These are phyloP conservation scores for Alternaria rosae DNA, from an alignment of 2,329 filamentous ascomycete genomes.

Conservation along the genomic window DNA sequence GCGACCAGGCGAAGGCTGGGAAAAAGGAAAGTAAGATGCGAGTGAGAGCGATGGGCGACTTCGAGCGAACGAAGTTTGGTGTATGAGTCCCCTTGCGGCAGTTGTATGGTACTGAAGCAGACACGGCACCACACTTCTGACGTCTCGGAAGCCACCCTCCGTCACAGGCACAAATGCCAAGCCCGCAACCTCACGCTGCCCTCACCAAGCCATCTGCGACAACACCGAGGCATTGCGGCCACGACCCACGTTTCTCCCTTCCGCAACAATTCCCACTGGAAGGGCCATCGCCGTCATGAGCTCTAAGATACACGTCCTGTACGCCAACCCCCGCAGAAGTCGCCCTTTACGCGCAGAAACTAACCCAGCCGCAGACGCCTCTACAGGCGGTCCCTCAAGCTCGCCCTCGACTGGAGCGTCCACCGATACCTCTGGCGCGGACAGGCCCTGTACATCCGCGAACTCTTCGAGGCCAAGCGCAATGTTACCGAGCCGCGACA, in stretches of 20 bases:
- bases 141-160: constrained; percentile 37
- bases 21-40: constrained; percentile 17
- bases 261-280: constrained; percentile 21
- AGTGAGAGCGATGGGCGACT: constrained; percentile 15
- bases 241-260: constrained; percentile 18
- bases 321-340: constrained; percentile 22
- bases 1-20: constrained; percentile 8
- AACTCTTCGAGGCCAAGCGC: constrained; percentile 92
- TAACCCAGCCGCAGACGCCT: constrained; percentile 64
- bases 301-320: constrained; percentile 50
- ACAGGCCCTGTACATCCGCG: constrained; percentile 94
- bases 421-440: constrained; percentile 93
- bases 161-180: constrained; percentile 35
- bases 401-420: constrained; percentile 93
- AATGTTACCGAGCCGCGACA: constrained; percentile 83
- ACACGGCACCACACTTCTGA: constrained; percentile 32
- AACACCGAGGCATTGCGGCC: constrained; percentile 42
- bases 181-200: constrained; percentile 33
- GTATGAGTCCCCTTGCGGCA: constrained; percentile 31
- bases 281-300: constrained; percentile 47
- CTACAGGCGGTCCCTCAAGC: constrained; percentile 91
- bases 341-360: constrained; percentile 24
- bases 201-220: constrained; percentile 24
- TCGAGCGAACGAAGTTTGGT: constrained; percentile 5
- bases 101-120: constrained; percentile 30